Conservation (phyloP, 495 filamentous ascomycete species). For the Cetradonia linearis region DNA sequence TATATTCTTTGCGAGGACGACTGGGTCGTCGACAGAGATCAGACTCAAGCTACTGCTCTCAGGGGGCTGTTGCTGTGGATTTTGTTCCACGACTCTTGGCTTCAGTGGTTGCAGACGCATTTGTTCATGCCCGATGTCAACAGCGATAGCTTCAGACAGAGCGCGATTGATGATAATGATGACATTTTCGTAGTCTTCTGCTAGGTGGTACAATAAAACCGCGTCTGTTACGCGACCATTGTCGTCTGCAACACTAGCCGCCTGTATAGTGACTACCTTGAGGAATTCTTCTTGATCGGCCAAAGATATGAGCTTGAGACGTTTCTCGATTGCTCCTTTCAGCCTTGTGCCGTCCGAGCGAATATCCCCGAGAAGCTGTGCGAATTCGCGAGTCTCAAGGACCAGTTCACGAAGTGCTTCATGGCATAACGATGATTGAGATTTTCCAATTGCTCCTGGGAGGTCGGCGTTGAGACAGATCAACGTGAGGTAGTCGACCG, state of each 20-base stretch:
- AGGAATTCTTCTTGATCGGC: conserved; percentile 73
- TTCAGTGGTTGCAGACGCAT: conserved; percentile 69
- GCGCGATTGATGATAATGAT: conserved; percentile 79
- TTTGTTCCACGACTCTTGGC: conserved; percentile 36
- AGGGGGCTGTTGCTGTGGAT: conserved; percentile 24
- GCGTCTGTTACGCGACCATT: conserved; percentile 87
- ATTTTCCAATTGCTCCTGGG: conserved; percentile 56
- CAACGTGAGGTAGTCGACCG: conserved; percentile 85
- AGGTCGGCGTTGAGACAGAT: conserved; percentile 91
- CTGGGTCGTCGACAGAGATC: conserved; percentile 77
- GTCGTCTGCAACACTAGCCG: conserved; percentile 83
- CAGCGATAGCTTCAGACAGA: conserved; percentile 74
- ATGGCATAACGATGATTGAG: conserved; percentile 75
- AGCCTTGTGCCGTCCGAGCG: conserved; percentile 69
- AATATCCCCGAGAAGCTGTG: conserved; percentile 86
- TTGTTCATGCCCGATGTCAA: conserved; percentile 68
- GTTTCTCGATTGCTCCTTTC: conserved; percentile 77
- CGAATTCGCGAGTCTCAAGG: conserved; percentile 88
- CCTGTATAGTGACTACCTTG: conserved; percentile 75
- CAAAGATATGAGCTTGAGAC: conserved; percentile 73
- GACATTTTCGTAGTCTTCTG: conserved; percentile 87
- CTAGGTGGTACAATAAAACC: conserved; percentile 86
- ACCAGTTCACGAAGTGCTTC: conserved; percentile 92
- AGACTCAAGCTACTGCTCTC: conserved; percentile 61
- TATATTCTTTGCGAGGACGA: conserved; percentile 69